phyloP scores from a whole-genome alignment of 441 rosid genomes.

The Pelargonium cotyledonis region DNA sequence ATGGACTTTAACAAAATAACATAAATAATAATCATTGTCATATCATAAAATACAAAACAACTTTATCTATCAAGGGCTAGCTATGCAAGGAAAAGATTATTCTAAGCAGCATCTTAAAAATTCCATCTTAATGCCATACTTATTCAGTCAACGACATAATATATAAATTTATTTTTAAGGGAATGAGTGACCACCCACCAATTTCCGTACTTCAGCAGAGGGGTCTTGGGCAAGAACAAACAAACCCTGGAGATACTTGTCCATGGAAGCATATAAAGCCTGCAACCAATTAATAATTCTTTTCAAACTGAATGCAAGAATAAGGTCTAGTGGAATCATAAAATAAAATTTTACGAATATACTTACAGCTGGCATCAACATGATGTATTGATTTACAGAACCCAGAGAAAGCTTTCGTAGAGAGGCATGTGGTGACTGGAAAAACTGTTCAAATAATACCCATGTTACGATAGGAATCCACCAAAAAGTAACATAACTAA shows the following conservation, averaged over 20 bases:
- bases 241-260: conserved; percentile 83
- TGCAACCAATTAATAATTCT: conserved; percentile 26
- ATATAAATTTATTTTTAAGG: background rate
- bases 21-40: background rate
- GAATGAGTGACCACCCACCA: conserved; percentile 40
- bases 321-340: conserved; percentile 12
- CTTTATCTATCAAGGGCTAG: background rate
- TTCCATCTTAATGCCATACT: background rate
- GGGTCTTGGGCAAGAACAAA: conserved; percentile 84
- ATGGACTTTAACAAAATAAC: background rate
- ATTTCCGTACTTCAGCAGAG: conserved; percentile 79
- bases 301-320: conserved; percentile 1
- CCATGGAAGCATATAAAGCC: conserved; percentile 83
- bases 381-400: conserved; percentile 81
- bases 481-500: background rate
- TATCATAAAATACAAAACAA: background rate
- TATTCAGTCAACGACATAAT: background rate
- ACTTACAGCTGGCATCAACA: conserved; percentile 98
- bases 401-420: conserved; percentile 82
- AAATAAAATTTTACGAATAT: conserved; percentile 15
- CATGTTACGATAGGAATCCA: conserved; percentile 10
- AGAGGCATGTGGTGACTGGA: conserved; percentile 87
- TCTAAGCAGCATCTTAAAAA: background rate
- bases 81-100: background rate
- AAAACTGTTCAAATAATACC: conserved; percentile 54